phyloP scores from a whole-genome alignment of 768 basidiomycete species.

The Tylopilus subfusipes region DNA sequence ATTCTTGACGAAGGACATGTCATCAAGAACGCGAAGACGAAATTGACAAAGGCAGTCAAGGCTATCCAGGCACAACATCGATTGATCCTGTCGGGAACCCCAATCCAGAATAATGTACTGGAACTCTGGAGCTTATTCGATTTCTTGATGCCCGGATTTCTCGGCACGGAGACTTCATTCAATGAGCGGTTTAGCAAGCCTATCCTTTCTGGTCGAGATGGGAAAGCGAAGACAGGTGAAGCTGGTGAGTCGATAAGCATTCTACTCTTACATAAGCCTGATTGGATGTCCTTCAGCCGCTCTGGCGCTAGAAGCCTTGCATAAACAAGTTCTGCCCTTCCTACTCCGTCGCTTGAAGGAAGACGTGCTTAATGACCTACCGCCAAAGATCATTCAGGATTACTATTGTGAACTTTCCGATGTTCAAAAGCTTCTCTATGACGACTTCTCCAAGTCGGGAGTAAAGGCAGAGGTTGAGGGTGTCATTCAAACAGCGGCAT shows the following conservation, averaged over 20 bases:
- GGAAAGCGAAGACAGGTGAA: slow-evolving; percentile 92
- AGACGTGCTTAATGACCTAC: slow-evolving; percentile 91
- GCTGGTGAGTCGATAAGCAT: slow-evolving; percentile 60
- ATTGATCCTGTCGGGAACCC: slow-evolving; percentile 92
- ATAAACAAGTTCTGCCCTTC: slow-evolving; percentile 99
- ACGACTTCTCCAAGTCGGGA: slow-evolving; percentile 84
- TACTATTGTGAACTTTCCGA: slow-evolving; percentile 98
- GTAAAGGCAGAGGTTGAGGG: slow-evolving; percentile 63
- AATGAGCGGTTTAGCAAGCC: slow-evolving; percentile 96
- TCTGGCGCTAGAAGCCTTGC: slow-evolving; percentile 89
- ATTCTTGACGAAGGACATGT: slow-evolving; percentile 98
- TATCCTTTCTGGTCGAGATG: slow-evolving; percentile 90
- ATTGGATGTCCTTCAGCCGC: slow-evolving; percentile 58
- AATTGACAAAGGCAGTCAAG: slow-evolving; percentile 95
- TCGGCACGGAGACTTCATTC: slow-evolving; percentile 93
- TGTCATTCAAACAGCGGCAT: slow-evolving; percentile 48
- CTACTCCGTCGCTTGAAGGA: slow-evolving; percentile 94
- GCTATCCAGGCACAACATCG: slow-evolving; percentile 86
- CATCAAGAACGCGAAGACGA: slow-evolving; percentile 98
- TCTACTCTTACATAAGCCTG: background rate
- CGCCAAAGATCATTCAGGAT: slow-evolving; percentile 99
- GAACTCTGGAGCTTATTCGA: slow-evolving; percentile 99
- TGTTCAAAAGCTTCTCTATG: slow-evolving; percentile 90
- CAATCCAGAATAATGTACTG: slow-evolving; percentile 98
- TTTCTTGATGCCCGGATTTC: slow-evolving; percentile 98